Percentiles rank a stretch among this genome's conserved stretches.
phyloP scores from a whole-genome alignment of 805 yeast genomes.

The Zygoascus bituminiphila region DNA sequence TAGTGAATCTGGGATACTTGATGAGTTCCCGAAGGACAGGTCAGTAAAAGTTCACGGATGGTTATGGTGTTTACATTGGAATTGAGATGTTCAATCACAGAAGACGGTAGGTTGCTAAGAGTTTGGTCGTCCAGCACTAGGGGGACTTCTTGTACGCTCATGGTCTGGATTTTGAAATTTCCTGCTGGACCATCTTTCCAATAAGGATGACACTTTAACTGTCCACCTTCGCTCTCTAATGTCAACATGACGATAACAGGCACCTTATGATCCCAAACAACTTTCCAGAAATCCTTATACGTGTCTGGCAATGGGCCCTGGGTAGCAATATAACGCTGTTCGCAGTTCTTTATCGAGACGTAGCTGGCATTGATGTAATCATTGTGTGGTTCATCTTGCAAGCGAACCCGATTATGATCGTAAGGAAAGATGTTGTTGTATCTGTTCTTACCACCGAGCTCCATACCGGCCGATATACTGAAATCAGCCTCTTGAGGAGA shows the following conservation, averaged over 20 bases:
- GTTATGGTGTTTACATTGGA: conserved; percentile 31
- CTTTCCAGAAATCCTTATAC: conserved; percentile 76
- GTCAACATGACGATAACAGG: conserved; percentile 72
- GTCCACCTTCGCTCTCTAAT: conserved; percentile 69
- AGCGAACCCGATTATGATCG: conserved; percentile 67
- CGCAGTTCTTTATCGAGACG: conserved; percentile 34
- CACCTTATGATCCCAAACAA: conserved; percentile 56
- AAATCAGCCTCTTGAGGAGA: conserved; percentile 24
- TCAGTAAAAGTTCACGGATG: conserved; percentile 28
- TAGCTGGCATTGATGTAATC: conserved; percentile 87
- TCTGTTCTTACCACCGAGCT: conserved; percentile 71
- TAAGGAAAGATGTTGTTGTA: conserved; percentile 84
- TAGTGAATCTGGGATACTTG: conserved; percentile 68
- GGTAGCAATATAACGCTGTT: conserved; percentile 66
- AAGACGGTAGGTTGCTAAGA: neutral
- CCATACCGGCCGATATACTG: conserved; percentile 65
- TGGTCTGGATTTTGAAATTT: conserved; percentile 21
- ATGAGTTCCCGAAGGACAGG: conserved; percentile 28
- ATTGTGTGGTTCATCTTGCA: conserved; percentile 4
- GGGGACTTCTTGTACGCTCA: conserved; percentile 17
- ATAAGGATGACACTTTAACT: conserved; percentile 76
- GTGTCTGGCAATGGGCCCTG: conserved; percentile 86
- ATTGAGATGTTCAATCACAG: conserved; percentile 15
- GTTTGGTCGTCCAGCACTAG: conserved; percentile 8
- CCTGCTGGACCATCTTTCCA: conserved; percentile 60